Percentiles rank a stretch among this genome's conserved stretches.
Conservation (phyloP, 768 basidiomycete genomes). For the Lyophyllum semitale region DNA sequence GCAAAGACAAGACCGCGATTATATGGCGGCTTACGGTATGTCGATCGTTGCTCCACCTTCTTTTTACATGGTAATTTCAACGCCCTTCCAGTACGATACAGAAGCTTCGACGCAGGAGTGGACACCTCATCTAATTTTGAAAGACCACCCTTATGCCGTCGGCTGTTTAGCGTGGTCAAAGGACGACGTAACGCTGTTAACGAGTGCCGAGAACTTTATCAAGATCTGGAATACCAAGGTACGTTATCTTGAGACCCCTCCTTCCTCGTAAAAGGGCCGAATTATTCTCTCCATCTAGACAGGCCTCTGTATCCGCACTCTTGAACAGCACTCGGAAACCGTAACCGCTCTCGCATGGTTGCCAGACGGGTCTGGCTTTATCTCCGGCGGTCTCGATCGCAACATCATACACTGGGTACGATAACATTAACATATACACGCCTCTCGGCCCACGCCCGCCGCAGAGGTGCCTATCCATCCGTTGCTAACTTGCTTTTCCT, state of each 20-base stretch:
- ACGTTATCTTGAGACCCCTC: slow-evolving; percentile 17
- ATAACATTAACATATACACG: not conserved
- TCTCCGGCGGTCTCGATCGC: slow-evolving; percentile 86
- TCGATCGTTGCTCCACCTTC: slow-evolving; percentile 13
- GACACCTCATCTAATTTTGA: slow-evolving; percentile 57
- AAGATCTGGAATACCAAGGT: slow-evolving; percentile 93
- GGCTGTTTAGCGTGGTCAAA: slow-evolving; percentile 91
- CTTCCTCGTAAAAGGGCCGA: not conserved
- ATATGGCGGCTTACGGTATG: slow-evolving; percentile 87
- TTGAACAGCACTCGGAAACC: slow-evolving; percentile 76
- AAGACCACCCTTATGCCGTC: slow-evolving; percentile 79
- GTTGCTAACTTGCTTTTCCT: slow-evolving; percentile 10
- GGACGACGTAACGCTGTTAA: slow-evolving; percentile 82
- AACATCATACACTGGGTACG: slow-evolving; percentile 84
- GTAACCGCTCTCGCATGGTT: slow-evolving; percentile 89
- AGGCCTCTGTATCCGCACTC: slow-evolving; percentile 65
- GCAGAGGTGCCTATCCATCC: not conserved
- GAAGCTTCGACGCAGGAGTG: slow-evolving; percentile 53
- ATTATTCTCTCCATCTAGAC: slow-evolving; percentile 48
- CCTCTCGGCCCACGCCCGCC: no score
- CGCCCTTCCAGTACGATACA: slow-evolving; percentile 11
- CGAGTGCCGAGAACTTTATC: slow-evolving; percentile 78
- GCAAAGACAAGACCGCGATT: slow-evolving; percentile 85
- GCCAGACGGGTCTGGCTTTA: slow-evolving; percentile 86
- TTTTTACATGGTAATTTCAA: slow-evolving; percentile 1